Evolutionary conservation across 2,329 filamentous ascomycete species (phyloP).

Genomic region (Aspergillus fijiensis): DNA sequence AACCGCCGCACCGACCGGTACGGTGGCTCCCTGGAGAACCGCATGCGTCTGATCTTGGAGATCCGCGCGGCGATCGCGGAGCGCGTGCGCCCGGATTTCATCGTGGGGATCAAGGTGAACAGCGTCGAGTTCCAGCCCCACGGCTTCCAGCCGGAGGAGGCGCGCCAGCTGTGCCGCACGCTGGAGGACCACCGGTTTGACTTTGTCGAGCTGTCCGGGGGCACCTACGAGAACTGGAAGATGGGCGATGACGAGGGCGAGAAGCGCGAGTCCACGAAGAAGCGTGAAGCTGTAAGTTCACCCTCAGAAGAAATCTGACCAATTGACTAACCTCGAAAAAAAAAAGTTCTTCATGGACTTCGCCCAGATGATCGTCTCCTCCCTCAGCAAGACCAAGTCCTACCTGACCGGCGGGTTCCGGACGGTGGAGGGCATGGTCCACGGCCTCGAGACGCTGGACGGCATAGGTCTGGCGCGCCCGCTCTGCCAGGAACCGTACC

Average conservation of each 20-base stretch:
- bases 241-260: not conserved
- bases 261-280: conserved; percentile 54
- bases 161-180: conserved; percentile 56
- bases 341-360: conserved; percentile 58
- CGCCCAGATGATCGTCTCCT: conserved; percentile 53
- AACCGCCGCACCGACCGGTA: conserved; percentile 45
- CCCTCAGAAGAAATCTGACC: too few relatives aligned
- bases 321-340: too few relatives aligned
- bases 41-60: conserved; percentile 41
- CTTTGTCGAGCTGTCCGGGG: conserved; percentile 66
- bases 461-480: conserved; percentile 61
- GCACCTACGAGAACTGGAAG: conserved; percentile 49
- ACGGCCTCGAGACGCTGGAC: conserved; percentile 58
- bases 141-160: conserved; percentile 40
- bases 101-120: conserved; percentile 47
- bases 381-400: conserved; percentile 53
- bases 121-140: conserved; percentile 37
- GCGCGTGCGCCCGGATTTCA: conserved; percentile 38
- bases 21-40: conserved; percentile 41
- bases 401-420: conserved; percentile 62
- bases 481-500: conserved; percentile 50
- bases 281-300: conserved; percentile 47
- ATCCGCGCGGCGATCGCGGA: conserved; percentile 40
- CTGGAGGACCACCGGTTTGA: conserved; percentile 48
- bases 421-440: conserved; percentile 57